Conservation (phyloP, 1,284 basidiomycete genomes). For the Phenoliferia sp. region DNA sequence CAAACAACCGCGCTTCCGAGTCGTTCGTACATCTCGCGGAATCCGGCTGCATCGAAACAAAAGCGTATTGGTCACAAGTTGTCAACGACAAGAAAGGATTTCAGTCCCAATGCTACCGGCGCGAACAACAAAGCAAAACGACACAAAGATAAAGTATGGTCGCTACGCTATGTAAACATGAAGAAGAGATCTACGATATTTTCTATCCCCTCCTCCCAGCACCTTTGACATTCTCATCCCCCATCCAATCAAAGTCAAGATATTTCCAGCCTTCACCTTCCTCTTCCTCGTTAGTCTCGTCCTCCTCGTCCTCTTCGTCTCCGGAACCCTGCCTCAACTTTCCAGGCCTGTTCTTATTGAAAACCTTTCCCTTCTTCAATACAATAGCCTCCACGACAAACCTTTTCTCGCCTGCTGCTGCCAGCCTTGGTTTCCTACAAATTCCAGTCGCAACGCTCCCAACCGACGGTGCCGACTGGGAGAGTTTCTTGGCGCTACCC, state of each 20-base stretch:
- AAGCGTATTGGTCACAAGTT: too few relatives aligned
- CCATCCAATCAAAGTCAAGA: constrained; percentile 8
- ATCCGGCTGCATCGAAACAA: too few relatives aligned
- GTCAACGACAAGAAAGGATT: too few relatives aligned
- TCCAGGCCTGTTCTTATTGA: too few relatives aligned
- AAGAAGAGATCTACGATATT: too few relatives aligned
- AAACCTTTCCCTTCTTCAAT: neutral
- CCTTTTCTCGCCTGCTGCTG: constrained; percentile 10
- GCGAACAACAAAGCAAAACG: too few relatives aligned
- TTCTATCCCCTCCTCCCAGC: too few relatives aligned
- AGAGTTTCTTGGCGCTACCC: neutral
- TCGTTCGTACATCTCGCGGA: too few relatives aligned
- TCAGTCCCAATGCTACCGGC: too few relatives aligned
- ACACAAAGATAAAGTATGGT: too few relatives aligned
- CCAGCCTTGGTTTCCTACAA: neutral
- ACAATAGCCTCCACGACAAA: constrained; percentile 30
- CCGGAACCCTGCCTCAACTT: constrained; percentile 59
- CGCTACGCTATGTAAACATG: too few relatives aligned
- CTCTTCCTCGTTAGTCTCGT: constrained; percentile 15
- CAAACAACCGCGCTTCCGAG: too few relatives aligned
- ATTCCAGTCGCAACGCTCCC: neutral
- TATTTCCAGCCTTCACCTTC: neutral
- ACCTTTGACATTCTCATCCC: neutral
- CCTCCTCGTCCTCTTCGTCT: constrained; percentile 54
- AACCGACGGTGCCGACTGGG: neutral